These are phyloP conservation scores for Saccharomycopsis fodiens DNA, from an alignment of 805 yeast species.

Conservation along the genomic window DNA sequence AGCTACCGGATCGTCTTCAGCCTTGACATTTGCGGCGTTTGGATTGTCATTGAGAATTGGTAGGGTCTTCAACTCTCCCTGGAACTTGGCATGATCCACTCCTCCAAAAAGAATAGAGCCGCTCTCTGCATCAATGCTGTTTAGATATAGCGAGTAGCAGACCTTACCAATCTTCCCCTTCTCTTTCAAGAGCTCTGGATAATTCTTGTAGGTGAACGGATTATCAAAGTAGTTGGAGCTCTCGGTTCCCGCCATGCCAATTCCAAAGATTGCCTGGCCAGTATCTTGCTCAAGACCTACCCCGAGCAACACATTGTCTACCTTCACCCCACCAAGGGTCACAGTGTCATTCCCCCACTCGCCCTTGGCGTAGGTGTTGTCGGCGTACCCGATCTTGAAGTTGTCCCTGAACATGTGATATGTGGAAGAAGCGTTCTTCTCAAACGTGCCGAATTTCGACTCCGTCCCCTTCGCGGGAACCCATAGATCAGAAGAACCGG, in stretches of 20 bases:
- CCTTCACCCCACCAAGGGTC: slow-evolving; percentile 2
- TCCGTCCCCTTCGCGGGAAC: slow-evolving; percentile 15
- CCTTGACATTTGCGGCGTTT: not conserved
- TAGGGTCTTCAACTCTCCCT: slow-evolving; percentile 34
- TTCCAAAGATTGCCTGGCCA: slow-evolving; percentile 57
- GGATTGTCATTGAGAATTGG: not conserved
- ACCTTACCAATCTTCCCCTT: slow-evolving; percentile 49
- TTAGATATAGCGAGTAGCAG: slow-evolving; percentile 57
- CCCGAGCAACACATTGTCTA: slow-evolving; percentile 12
- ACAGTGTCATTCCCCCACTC: slow-evolving; percentile 13
- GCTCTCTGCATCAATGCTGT: slow-evolving; percentile 30
- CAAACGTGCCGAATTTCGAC: slow-evolving; percentile 2
- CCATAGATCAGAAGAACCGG: slow-evolving; percentile 47
- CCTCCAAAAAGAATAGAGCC: slow-evolving; percentile 70
- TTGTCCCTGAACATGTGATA: not conserved
- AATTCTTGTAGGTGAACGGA: slow-evolving; percentile 48
- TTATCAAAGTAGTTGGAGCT: slow-evolving; percentile 30
- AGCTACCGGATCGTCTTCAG: not conserved
- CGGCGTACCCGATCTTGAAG: slow-evolving; percentile 11
- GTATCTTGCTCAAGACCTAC: slow-evolving; percentile 9
- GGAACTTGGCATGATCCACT: slow-evolving; percentile 53
- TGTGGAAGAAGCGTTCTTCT: not conserved
- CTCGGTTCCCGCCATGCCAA: slow-evolving; percentile 65
- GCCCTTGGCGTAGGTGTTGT: slow-evolving; percentile 12
- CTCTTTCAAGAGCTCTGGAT: slow-evolving; percentile 53